These are phyloP conservation scores for Trichocomaceae sp. DNA, from an alignment of 2,329 filamentous ascomycete genomes.

Conservation along the genomic window DNA sequence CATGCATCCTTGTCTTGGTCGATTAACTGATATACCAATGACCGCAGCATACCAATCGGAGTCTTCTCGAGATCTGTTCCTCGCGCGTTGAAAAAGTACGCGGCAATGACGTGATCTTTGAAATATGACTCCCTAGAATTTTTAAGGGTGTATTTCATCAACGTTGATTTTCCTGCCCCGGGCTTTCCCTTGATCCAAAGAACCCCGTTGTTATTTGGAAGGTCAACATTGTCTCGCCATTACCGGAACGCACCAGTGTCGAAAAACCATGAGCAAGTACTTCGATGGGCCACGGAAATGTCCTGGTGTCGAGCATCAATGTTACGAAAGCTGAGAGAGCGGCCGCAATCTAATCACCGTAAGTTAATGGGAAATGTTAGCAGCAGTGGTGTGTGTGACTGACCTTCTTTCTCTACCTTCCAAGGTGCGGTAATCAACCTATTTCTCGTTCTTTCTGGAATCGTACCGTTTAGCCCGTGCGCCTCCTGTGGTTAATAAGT, in stretches of 20 bases:
- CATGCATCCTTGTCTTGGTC: background rate
- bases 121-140: background rate
- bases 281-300: slow-evolving; percentile 11
- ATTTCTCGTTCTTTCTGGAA: background rate
- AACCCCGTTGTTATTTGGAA: slow-evolving; percentile 17
- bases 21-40: slow-evolving; percentile 5
- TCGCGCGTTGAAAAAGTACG: slow-evolving; percentile 12
- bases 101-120: background rate
- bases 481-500: background rate
- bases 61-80: slow-evolving; percentile 4
- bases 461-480: background rate
- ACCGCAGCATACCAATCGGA: slow-evolving; percentile 5
- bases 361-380: background rate
- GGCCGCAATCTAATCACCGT: background rate
- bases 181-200: slow-evolving; percentile 28
- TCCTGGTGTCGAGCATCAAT: slow-evolving; percentile 17
- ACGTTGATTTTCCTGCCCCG: slow-evolving; percentile 21
- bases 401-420: background rate
- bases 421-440: background rate
- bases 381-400: background rate
- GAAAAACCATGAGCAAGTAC: slow-evolving; percentile 22
- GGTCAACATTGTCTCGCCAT: slow-evolving; percentile 14
- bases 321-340: slow-evolving; percentile 13
- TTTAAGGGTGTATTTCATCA: slow-evolving; percentile 19
- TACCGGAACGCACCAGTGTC: slow-evolving; percentile 13